These are phyloP conservation scores for Meredithiella fracta DNA, from an alignment of 2,329 filamentous ascomycete species.

Conservation along the genomic window DNA sequence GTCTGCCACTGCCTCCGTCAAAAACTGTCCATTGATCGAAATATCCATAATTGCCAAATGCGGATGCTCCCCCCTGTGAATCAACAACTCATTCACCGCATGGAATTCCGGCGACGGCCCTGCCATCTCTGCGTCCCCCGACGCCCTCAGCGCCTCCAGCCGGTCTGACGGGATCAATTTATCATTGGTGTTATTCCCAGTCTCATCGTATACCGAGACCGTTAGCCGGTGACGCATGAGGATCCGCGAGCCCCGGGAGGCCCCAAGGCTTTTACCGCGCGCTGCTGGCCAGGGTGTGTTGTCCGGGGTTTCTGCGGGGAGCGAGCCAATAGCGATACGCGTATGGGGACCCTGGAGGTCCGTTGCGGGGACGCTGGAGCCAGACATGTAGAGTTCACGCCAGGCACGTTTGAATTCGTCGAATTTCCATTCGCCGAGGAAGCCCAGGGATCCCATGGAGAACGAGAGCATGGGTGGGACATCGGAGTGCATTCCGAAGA, in stretches of 20 bases:
- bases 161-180: conserved; percentile 29
- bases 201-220: conserved; percentile 63
- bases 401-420: conserved; percentile 82
- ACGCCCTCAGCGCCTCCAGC: not conserved
- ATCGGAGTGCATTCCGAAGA: conserved; percentile 53
- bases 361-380: conserved; percentile 34
- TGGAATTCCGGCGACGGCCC: conserved; percentile 26
- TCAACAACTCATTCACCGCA: conserved; percentile 88
- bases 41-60: conserved; percentile 88
- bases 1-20: conserved; percentile 89
- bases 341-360: conserved; percentile 27
- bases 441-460: conserved; percentile 91
- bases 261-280: conserved; percentile 67
- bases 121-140: not conserved
- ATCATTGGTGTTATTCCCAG: conserved; percentile 44
- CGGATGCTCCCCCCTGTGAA: conserved; percentile 78
- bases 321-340: conserved; percentile 18
- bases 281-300: conserved; percentile 46
- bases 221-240: conserved; percentile 74
- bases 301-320: not conserved
- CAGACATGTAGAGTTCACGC: conserved; percentile 77
- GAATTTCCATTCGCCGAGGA: conserved; percentile 94
- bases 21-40: conserved; percentile 70
- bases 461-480: conserved; percentile 90
- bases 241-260: conserved; percentile 57